A percentile compares a stretch with the other conserved stretches of the same genome.
Evolutionary conservation across 169 alveolate species (phyloP).

Genomic region (Amoebophrya sp.): DNA sequence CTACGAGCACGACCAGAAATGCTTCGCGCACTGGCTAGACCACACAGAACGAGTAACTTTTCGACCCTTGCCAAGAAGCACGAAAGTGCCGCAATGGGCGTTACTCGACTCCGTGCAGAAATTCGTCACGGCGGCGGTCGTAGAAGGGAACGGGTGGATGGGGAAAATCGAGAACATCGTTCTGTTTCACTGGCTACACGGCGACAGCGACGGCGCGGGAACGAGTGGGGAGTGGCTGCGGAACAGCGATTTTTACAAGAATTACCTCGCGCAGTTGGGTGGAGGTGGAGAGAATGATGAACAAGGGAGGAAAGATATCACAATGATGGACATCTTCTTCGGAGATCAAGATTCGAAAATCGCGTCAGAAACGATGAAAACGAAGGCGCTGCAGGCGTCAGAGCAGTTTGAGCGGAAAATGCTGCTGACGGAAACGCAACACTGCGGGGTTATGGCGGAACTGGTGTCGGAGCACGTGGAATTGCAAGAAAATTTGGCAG

Average conservation of each 20-base stretch:
- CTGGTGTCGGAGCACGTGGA: background rate
- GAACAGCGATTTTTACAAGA: background rate
- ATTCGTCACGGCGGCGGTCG: conserved; percentile 5
- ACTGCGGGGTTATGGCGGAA: conserved; percentile 9
- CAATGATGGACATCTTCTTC: conserved; percentile 15
- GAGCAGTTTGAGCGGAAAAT: background rate
- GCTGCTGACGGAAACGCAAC: conserved; percentile 6
- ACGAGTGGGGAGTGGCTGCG: conserved; percentile 13
- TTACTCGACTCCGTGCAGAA: conserved; percentile 13
- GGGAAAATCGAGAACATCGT: background rate
- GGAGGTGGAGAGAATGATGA: background rate
- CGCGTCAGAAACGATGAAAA: background rate
- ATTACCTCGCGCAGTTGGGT: background rate
- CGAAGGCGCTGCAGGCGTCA: background rate
- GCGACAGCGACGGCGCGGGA: conserved; percentile 1
- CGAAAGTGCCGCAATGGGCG: background rate
- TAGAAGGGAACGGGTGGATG: conserved; percentile 19
- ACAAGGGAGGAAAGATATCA: background rate
- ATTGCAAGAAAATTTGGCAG: background rate
- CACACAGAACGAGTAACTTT: background rate
- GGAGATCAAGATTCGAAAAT: background rate
- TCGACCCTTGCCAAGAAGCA: background rate
- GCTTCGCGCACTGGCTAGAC: conserved; percentile 23
- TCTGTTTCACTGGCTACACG: conserved; percentile 5
- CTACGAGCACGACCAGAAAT: conserved; percentile 15